These are phyloP conservation scores for Helotiales sp. DNA, from an alignment of 2,329 filamentous ascomycete species.

Conservation along the genomic window DNA sequence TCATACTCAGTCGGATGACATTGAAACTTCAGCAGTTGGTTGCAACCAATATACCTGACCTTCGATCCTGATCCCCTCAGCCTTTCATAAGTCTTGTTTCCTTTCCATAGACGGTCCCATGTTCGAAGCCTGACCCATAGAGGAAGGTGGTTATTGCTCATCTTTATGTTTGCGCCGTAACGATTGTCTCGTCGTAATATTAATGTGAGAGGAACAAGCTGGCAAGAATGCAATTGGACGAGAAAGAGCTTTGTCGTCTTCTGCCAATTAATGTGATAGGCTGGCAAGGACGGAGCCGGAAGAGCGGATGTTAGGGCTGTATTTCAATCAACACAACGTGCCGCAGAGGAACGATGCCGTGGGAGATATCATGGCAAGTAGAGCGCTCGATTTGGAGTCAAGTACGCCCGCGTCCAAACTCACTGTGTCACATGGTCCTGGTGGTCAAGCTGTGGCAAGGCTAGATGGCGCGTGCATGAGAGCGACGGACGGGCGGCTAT, in stretches of 20 bases:
- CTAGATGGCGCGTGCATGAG: not conserved
- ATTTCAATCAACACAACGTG: not conserved
- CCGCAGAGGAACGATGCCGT: not conserved
- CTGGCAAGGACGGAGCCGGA: not conserved
- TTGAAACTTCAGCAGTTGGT: slow-evolving; percentile 1
- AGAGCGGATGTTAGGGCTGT: not conserved
- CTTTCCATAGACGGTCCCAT: slow-evolving; percentile 1
- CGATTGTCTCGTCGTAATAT: not conserved
- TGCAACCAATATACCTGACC: not conserved
- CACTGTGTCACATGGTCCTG: not conserved
- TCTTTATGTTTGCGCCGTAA: not conserved
- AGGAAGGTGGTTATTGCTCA: slow-evolving; percentile 2
- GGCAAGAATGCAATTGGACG: not conserved
- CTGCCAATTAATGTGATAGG: not conserved
- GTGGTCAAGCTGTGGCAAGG: not conserved
- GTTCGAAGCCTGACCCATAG: not conserved
- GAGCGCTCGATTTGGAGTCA: not conserved
- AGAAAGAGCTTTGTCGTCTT: not conserved
- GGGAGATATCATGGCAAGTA: not conserved
- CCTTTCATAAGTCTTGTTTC: slow-evolving; percentile 2
- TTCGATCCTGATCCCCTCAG: not conserved
- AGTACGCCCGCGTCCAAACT: not conserved
- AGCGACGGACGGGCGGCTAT: no score
- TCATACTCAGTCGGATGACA: slow-evolving; percentile 3
- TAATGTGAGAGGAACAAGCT: not conserved